These are phyloP conservation scores for Pseudonectria buxi DNA, from an alignment of 2,329 filamentous ascomycete species.

Conservation along the genomic window DNA sequence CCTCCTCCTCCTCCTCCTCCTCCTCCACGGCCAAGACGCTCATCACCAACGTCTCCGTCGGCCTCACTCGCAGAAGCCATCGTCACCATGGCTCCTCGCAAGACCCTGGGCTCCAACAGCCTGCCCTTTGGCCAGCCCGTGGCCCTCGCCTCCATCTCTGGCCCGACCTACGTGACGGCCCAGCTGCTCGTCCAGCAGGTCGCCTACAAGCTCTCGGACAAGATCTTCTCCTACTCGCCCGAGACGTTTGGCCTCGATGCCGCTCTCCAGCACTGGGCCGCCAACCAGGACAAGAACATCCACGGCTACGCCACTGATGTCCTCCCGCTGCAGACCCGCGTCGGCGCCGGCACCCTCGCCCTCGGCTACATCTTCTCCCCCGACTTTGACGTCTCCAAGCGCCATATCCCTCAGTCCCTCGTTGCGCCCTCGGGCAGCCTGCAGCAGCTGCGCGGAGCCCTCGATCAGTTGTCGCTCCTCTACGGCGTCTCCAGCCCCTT, in stretches of 20 bases:
- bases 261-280: conserved; percentile 72
- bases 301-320: conserved; percentile 75
- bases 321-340: conserved; percentile 75
- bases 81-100: too few species aligned
- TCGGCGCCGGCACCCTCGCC: conserved; percentile 83
- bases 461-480: conserved; percentile 87
- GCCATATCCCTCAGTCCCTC: conserved; percentile 85
- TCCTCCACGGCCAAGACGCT: conserved; percentile 1
- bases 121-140: conserved; percentile 53
- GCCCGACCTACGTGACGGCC: conserved; percentile 86
- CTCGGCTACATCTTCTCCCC: conserved; percentile 97
- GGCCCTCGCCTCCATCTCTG: conserved; percentile 58
- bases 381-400: conserved; percentile 88
- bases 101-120: conserved; percentile 40
- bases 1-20: conserved; percentile 5
- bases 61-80: too few species aligned
- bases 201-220: conserved; percentile 90
- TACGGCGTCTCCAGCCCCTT: conserved; percentile 91
- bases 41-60: conserved; percentile 3
- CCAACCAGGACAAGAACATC: conserved; percentile 65
- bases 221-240: conserved; percentile 94
- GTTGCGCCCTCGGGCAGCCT: conserved; percentile 80
- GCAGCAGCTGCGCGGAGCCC: conserved; percentile 68
- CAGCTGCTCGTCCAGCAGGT: conserved; percentile 95
- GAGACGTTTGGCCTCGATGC: conserved; percentile 87